Percentiles rank a stretch among this genome's conserved stretches.
Evolutionary conservation across 1,284 basidiomycete genomes (phyloP).

Genomic region (Microbotryomycetes sp.): DNA sequence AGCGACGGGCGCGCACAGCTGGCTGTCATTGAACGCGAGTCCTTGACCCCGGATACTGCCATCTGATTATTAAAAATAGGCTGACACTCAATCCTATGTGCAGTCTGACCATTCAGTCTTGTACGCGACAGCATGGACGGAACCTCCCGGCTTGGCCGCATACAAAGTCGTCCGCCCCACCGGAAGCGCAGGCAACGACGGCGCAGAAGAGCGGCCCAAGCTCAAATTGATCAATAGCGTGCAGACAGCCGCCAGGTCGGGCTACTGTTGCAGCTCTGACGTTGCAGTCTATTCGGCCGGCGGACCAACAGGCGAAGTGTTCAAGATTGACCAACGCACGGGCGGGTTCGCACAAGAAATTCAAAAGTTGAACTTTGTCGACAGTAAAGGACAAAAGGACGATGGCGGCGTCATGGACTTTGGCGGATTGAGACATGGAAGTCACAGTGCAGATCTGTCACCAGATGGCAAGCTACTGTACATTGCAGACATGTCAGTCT

Average conservation of each 20-base stretch:
- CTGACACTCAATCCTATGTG: neutral
- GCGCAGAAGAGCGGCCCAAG: slow-evolving; percentile 4
- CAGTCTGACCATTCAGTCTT: slow-evolving; percentile 26
- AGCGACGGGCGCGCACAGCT: slow-evolving; percentile 37
- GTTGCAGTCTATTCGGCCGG: slow-evolving; percentile 43
- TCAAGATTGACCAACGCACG: slow-evolving; percentile 35
- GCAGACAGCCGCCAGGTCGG: slow-evolving; percentile 34
- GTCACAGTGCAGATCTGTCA: slow-evolving; percentile 37
- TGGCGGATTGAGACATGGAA: slow-evolving; percentile 39
- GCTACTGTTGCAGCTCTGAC: slow-evolving; percentile 36
- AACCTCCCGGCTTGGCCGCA: slow-evolving; percentile 33
- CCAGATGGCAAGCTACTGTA: slow-evolving; percentile 40
- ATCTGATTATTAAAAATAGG: neutral
- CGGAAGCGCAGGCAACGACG: neutral
- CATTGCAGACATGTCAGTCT: slow-evolving; percentile 38
- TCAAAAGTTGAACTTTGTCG: slow-evolving; percentile 33
- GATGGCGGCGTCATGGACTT: slow-evolving; percentile 35
- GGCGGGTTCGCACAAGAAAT: slow-evolving; percentile 36
- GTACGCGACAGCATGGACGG: slow-evolving; percentile 39
- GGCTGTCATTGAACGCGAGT: slow-evolving; percentile 36
- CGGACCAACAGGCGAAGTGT: slow-evolving; percentile 42
- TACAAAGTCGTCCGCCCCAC: slow-evolving; percentile 28
- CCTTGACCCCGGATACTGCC: neutral
- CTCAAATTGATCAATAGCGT: slow-evolving; percentile 29
- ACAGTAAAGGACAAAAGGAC: slow-evolving; percentile 18